Base-by-base conservation (phyloP, 1,139 yeast species). In the Candida freyschussii region DNA sequence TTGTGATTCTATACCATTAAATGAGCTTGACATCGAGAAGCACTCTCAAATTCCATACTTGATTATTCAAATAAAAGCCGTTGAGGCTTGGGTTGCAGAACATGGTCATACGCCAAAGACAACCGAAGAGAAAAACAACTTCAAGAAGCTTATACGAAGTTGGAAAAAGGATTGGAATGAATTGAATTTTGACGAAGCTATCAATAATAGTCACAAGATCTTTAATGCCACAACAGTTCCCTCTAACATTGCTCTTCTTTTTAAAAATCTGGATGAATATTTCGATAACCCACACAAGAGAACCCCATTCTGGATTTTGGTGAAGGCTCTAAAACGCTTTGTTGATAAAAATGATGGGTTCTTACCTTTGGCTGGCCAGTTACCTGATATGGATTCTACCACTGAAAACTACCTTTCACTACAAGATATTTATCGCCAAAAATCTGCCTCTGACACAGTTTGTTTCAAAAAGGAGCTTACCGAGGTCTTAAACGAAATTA, bases 301-400 rank as follows among this genome's bases (percentile, higher is more conserved):
- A 17, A 41, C 62, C 28, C 56, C 65, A 7, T 80, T 86, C 47
- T 82, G 94, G 93, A 54, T 72, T 3, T 65, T 78, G 14, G 65
- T 75, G 0, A 61, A 59, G 21, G 81, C 89, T 0, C 59, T 89
- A 31, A 60, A 67, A 21, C 44, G 47, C 5, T 89, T 76, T 53
- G 64, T 78, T 6, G 44, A 47, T 0, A 41, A 48, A 5, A 58
- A 64, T 38, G 57, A 62, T n/a, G 58, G 62, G 4, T 51, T 56
- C 14, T 58, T 83, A 16, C 96, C 96, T 0, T 60, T 86, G 3
- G 67, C 81, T 3, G 96, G 95, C 0, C 69, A 65, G 2, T 53
- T 89, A 10, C 96, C 96, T 0, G 97, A 89, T 55, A 89, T 91
- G 96, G 82, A 84, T 21, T 74, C 95, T 0, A 78, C 78, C 44